A percentile compares a stretch with the other conserved stretches of the same genome.
phyloP scores from a whole-genome alignment of 2,329 filamentous ascomycete species.

The Arthrinium phaeospermum region DNA sequence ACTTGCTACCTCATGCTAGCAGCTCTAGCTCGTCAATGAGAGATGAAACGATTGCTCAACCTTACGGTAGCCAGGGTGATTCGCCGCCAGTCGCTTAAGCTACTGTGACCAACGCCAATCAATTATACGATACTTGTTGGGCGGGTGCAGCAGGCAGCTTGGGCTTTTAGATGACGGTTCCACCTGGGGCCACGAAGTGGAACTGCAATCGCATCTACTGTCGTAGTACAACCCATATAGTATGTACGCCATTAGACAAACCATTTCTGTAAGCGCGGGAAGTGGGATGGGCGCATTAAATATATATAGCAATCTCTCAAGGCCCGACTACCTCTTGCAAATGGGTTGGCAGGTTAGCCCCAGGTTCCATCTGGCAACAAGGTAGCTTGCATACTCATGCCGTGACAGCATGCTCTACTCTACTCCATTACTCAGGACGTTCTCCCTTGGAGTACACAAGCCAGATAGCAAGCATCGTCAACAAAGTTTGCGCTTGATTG shows the following conservation, averaged over 20 bases:
- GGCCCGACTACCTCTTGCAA: background rate
- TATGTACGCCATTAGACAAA: conserved; percentile 8
- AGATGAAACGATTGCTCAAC: conserved; percentile 7
- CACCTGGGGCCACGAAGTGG: conserved; percentile 8
- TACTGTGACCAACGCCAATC: background rate
- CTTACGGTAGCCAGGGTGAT: background rate
- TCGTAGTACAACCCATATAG: background rate
- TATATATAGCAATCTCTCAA: conserved; percentile 14
- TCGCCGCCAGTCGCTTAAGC: conserved; percentile 1
- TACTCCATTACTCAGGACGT: background rate
- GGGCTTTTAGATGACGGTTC: conserved; percentile 10
- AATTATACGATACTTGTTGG: background rate
- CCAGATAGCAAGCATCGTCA: too few species aligned
- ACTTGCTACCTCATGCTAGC: background rate
- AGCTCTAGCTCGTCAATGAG: background rate
- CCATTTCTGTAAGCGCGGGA: conserved; percentile 14
- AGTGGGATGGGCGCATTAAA: conserved; percentile 12
- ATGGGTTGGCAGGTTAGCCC: too few species aligned
- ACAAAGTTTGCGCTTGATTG: background rate
- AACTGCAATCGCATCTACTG: conserved; percentile 9
- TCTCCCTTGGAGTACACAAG: background rate
- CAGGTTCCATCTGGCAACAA: background rate
- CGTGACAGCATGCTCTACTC: background rate
- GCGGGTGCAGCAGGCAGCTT: conserved; percentile 7
- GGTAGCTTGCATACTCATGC: background rate